Percentiles rank a stretch among this genome's conserved stretches.
Evolutionary conservation across 192 early-diverging fungal species (phyloP).

Genomic region (Dispira parvispora): DNA sequence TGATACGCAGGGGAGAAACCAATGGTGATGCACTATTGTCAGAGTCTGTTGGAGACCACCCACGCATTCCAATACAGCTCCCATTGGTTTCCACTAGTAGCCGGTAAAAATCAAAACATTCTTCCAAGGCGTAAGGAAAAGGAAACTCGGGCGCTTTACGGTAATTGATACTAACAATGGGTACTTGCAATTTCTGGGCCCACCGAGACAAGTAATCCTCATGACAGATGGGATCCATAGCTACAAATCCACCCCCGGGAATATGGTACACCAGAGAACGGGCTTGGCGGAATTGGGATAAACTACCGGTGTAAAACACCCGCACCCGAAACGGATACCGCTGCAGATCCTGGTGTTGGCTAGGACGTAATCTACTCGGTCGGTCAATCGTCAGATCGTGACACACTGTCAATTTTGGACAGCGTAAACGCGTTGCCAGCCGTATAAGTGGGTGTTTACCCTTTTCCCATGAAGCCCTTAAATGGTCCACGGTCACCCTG

Average conservation of each 20-base stretch:
- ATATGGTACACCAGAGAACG: constrained; percentile 38
- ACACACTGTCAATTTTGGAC: constrained; percentile 13
- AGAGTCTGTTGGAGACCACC: constrained; percentile 15
- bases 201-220: constrained; percentile 67
- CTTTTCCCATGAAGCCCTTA: constrained; percentile 88
- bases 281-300: constrained; percentile 16
- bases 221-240: constrained; percentile 78
- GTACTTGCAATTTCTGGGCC: constrained; percentile 52
- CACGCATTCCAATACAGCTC: constrained; percentile 53
- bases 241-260: constrained; percentile 81
- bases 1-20: constrained; percentile 42
- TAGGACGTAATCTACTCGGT: constrained; percentile 3
- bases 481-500: constrained; percentile 62
- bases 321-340: constrained; percentile 19
- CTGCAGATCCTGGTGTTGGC: constrained; percentile 1
- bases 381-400: constrained; percentile 14
- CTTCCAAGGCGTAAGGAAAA: constrained; percentile 79
- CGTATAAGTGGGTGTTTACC: constrained; percentile 49
- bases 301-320: constrained; percentile 36
- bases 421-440: constrained; percentile 23
- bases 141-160: constrained; percentile 91
- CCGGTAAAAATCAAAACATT: constrained; percentile 80
- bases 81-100: constrained; percentile 60
- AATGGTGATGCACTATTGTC: no score
- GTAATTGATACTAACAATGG: constrained; percentile 75